Percentiles rank a stretch among this genome's conserved stretches.
phyloP scores from a whole-genome alignment of 305 asterid species.

The Fraxinus xanthoxyloides region DNA sequence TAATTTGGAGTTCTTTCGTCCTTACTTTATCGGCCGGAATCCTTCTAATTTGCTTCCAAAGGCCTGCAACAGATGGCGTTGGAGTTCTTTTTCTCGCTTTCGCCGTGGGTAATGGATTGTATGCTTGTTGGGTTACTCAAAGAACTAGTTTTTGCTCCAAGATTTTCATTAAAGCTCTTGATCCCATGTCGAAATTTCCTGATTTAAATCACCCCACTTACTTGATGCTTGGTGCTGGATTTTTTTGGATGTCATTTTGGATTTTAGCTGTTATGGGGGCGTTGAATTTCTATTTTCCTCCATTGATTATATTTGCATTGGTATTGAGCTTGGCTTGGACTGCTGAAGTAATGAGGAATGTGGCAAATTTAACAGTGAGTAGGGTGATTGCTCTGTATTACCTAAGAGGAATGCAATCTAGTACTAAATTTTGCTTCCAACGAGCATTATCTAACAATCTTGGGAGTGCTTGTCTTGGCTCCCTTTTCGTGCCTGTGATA shows the following conservation, averaged over 20 bases:
- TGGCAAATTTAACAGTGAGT: constrained; percentile 77
- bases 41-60: constrained; percentile 78
- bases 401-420: constrained; percentile 87
- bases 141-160: constrained; percentile 70
- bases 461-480: constrained; percentile 93
- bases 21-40: constrained; percentile 75
- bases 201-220: constrained; percentile 79
- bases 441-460: constrained; percentile 73
- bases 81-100: constrained; percentile 61
- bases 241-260: constrained; percentile 91
- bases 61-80: constrained; percentile 70
- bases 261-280: constrained; percentile 79
- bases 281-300: constrained; percentile 62
- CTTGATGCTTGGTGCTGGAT: constrained; percentile 75
- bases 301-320: constrained; percentile 57
- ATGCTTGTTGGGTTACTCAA: constrained; percentile 91
- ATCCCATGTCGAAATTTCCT: constrained; percentile 67
- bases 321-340: constrained; percentile 77
- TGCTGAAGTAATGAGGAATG: constrained; percentile 96
- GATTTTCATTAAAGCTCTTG: constrained; percentile 65
- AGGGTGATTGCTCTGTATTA: constrained; percentile 84
- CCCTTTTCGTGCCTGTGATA: constrained; percentile 78
- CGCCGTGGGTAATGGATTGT: constrained; percentile 78
- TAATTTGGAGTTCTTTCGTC: constrained; percentile 77
- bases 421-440: constrained; percentile 72